phyloP scores from a whole-genome alignment of 495 filamentous ascomycete genomes.

The Viridothelium virens region DNA sequence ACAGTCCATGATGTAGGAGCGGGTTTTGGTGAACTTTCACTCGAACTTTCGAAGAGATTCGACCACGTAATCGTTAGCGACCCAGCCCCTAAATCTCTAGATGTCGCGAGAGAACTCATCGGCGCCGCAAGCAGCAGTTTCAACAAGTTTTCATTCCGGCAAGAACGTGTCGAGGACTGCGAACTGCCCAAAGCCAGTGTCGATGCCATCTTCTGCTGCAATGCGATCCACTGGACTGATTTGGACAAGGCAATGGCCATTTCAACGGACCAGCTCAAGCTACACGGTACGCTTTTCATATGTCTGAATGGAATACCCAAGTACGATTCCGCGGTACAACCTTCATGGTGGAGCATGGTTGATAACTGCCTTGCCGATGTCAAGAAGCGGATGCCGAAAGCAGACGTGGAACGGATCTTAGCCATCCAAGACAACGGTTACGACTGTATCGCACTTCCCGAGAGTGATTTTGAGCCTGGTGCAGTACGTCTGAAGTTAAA shows the following conservation, averaged over 20 bases:
- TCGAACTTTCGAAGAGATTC: background rate
- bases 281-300: background rate
- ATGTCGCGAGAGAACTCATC: background rate
- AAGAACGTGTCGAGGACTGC: background rate
- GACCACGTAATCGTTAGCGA: background rate
- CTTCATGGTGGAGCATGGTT: background rate
- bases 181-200: background rate
- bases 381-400: background rate
- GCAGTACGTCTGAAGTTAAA: slow-evolving; percentile 3
- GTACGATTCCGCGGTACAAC: background rate
- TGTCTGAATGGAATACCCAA: background rate
- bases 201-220: background rate
- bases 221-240: slow-evolving; percentile 1
- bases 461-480: background rate
- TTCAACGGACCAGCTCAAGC: background rate
- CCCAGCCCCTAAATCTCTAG: background rate
- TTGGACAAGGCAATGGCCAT: background rate
- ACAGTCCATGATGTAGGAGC: slow-evolving; percentile 2
- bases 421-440: slow-evolving; percentile 4
- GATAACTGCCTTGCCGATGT: background rate
- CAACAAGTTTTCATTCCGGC: background rate
- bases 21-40: background rate
- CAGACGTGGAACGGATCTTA: background rate
- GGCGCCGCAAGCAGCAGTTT: background rate
- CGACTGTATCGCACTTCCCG: background rate